Percentiles rank a stretch among this genome's conserved stretches.
phyloP scores from a whole-genome alignment of 257 asterid genomes.

The Petrea volubilis region DNA sequence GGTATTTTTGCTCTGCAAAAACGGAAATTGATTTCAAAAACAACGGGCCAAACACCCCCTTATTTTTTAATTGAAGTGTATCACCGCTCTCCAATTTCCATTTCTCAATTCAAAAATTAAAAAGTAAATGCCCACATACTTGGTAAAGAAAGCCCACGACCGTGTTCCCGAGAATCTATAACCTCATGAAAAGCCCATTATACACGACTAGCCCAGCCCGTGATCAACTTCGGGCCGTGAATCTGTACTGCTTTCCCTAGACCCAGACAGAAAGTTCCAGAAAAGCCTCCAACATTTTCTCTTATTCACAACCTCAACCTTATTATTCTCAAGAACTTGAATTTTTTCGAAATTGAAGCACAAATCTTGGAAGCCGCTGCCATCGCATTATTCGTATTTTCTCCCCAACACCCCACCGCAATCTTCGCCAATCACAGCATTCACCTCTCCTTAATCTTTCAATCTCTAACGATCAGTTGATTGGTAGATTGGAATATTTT shows the following conservation, averaged over 20 bases:
- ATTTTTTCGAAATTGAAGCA: conserved; percentile 21
- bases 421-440: conserved; percentile 27
- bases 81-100: no score
- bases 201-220: neutral
- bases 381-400: neutral
- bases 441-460: neutral
- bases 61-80: no score
- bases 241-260: neutral
- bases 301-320: no score
- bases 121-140: no score
- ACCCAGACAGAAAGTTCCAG: conserved; percentile 10
- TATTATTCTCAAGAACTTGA: no score
- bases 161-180: no score
- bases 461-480: neutral
- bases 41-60: no score
- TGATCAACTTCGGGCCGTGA: neutral
- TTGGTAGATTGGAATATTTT: neutral
- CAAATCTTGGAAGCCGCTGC: conserved; percentile 15
- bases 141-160: no score
- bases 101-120: no score
- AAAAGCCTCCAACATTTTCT: conserved; percentile 6
- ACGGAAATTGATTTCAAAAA: no score
- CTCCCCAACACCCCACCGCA: conserved; percentile 4
- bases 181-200: no score
- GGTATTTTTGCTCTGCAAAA: no score